Evolutionary conservation across 495 filamentous ascomycete species (phyloP).

Genomic region (Trichoderma gamsii): DNA sequence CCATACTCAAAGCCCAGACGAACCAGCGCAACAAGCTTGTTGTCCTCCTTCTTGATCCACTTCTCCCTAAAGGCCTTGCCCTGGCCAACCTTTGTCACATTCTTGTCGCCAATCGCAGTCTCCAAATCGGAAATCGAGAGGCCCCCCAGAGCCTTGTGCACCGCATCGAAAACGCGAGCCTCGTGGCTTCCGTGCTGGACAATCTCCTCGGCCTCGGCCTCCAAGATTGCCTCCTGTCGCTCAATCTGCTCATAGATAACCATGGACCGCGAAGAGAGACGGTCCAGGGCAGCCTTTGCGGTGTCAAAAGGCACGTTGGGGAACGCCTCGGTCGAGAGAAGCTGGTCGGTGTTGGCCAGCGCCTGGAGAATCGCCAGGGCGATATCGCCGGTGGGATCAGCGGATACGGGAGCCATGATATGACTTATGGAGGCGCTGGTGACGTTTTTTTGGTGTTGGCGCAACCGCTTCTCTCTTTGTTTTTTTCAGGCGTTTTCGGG

Average conservation of each 20-base stretch:
- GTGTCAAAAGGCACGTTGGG: slow-evolving; percentile 61
- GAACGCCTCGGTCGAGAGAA: slow-evolving; percentile 72
- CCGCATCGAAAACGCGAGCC: slow-evolving; percentile 85
- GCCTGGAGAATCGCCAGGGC: slow-evolving; percentile 59
- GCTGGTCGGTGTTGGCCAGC: slow-evolving; percentile 56
- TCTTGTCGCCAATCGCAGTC: slow-evolving; percentile 68
- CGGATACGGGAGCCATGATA: slow-evolving; percentile 26
- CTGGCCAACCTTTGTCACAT: slow-evolving; percentile 83
- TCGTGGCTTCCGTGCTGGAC: slow-evolving; percentile 85
- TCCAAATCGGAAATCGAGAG: slow-evolving; percentile 74
- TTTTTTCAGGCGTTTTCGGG: neutral
- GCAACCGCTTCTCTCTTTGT: slow-evolving; percentile 1
- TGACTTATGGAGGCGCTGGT: slow-evolving; percentile 12
- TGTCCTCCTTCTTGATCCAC: slow-evolving; percentile 86
- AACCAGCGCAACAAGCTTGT: slow-evolving; percentile 28
- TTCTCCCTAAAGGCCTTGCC: slow-evolving; percentile 93
- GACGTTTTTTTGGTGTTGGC: neutral
- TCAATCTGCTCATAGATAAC: slow-evolving; percentile 77
- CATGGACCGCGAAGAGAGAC: slow-evolving; percentile 78
- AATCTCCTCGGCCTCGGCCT: slow-evolving; percentile 71
- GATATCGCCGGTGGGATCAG: slow-evolving; percentile 45
- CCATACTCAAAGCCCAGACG: slow-evolving; percentile 19
- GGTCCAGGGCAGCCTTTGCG: slow-evolving; percentile 81
- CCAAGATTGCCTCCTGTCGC: slow-evolving; percentile 69
- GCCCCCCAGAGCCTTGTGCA: slow-evolving; percentile 69